Evolutionary conservation across 805 yeast species (phyloP).

Genomic region (Vanderwaltozyma polyspora): DNA sequence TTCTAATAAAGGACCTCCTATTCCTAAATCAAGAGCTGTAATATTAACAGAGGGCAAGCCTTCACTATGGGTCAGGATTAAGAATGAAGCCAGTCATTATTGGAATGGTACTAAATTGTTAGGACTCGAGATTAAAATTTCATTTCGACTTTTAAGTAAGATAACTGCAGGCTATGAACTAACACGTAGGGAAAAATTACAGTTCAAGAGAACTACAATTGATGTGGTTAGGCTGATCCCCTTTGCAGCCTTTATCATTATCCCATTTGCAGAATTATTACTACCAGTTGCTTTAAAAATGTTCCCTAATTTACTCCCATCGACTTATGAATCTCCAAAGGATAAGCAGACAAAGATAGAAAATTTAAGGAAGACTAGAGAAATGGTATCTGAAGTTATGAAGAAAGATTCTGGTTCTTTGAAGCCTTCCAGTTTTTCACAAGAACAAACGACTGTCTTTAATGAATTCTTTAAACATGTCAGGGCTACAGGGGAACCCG

Average conservation of each 20-base stretch:
- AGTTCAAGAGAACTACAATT: conserved; percentile 73
- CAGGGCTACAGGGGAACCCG: conserved; percentile 48
- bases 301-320: conserved; percentile 91
- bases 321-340: conserved; percentile 67
- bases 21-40: neutral
- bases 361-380: conserved; percentile 50
- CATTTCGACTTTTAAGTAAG: conserved; percentile 69
- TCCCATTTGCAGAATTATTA: conserved; percentile 90
- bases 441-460: conserved; percentile 65
- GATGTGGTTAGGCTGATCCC: conserved; percentile 87
- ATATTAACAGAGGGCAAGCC: conserved; percentile 27
- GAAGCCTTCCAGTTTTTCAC: conserved; percentile 53
- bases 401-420: conserved; percentile 61
- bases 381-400: conserved; percentile 48
- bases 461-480: conserved; percentile 68
- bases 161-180: conserved; percentile 84
- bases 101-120: conserved; percentile 93
- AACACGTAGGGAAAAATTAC: conserved; percentile 81
- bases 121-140: conserved; percentile 80
- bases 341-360: conserved; percentile 50
- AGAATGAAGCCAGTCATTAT: conserved; percentile 82
- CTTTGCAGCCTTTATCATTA: conserved; percentile 75
- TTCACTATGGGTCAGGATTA: conserved; percentile 71
- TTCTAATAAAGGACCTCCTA: too few relatives aligned
- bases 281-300: conserved; percentile 80